Conservation (phyloP, 2,329 filamentous ascomycete genomes). For the Fusarium sp. region DNA sequence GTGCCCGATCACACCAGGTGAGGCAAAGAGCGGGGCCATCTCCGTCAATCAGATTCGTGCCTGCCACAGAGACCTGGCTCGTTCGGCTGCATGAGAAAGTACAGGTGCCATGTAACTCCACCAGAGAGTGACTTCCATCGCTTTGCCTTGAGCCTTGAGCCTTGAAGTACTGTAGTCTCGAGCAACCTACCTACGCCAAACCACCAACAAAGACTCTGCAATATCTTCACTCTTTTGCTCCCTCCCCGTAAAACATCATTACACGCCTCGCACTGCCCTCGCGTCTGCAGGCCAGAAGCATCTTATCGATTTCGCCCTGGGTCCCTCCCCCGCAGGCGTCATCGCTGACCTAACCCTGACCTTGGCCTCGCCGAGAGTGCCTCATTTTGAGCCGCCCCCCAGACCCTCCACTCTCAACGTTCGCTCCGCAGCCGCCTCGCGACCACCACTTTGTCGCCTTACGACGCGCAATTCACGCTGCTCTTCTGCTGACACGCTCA, state of each 20-base stretch:
- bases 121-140: constrained; percentile 50
- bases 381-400: constrained; percentile 51
- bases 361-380: constrained; percentile 49
- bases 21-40: constrained; percentile 28
- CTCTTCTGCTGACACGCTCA: constrained; percentile 37
- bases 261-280: constrained; percentile 18
- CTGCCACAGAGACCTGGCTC: constrained; percentile 32
- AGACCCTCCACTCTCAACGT: constrained; percentile 45
- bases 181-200: constrained; percentile 33
- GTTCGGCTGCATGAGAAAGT: constrained; percentile 48
- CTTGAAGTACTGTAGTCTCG: constrained; percentile 29
- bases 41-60: constrained; percentile 32
- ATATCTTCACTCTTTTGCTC: constrained; percentile 20
- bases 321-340: constrained; percentile 49
- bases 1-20: constrained; percentile 38
- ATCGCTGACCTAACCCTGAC: constrained; percentile 55
- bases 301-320: constrained; percentile 31
- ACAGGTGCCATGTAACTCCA: constrained; percentile 50
- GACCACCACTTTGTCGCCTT: constrained; percentile 25
- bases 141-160: constrained; percentile 37
- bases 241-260: constrained; percentile 19
- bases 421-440: constrained; percentile 36
- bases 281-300: constrained; percentile 24
- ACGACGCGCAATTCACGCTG: constrained; percentile 36
- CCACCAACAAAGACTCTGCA: constrained; percentile 36